A percentile compares a stretch with the other conserved stretches of the same genome.
phyloP scores from a whole-genome alignment of 768 basidiomycete species.

The Cystofilobasidium ferigula region DNA sequence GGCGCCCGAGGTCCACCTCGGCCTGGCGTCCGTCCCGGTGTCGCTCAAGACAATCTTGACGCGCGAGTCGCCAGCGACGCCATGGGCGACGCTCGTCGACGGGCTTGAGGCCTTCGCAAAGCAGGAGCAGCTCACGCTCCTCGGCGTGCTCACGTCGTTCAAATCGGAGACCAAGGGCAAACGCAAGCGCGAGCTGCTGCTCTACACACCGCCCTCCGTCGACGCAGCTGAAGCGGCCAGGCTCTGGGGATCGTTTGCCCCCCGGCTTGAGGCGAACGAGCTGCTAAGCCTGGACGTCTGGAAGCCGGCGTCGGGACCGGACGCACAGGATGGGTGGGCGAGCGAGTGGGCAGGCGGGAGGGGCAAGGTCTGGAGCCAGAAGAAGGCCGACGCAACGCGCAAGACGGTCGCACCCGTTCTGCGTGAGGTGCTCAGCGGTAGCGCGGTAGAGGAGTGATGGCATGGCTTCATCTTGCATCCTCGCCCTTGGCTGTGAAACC shows the following conservation, averaged over 20 bases:
- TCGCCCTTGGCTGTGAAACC: too few relatives aligned
- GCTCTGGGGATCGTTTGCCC: slow-evolving; percentile 30
- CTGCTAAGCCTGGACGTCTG: slow-evolving; percentile 10
- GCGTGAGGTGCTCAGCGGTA: slow-evolving; percentile 24
- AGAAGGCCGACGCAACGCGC: slow-evolving; percentile 39
- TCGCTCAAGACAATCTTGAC: slow-evolving; percentile 50
- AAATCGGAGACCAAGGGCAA: slow-evolving; percentile 40
- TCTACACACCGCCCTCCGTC: slow-evolving; percentile 36
- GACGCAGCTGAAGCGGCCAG: not conserved
- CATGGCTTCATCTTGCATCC: too few relatives aligned
- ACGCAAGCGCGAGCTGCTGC: slow-evolving; percentile 55
- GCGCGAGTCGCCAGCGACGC: slow-evolving; percentile 38
- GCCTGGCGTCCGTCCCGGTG: slow-evolving; percentile 72
- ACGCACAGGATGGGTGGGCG: slow-evolving; percentile 25
- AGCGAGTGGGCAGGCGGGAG: slow-evolving; percentile 26
- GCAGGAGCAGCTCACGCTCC: slow-evolving; percentile 52
- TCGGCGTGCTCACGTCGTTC: slow-evolving; percentile 72
- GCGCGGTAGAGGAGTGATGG: not conserved
- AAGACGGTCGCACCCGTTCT: slow-evolving; percentile 40
- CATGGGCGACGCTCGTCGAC: slow-evolving; percentile 39
- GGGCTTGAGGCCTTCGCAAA: slow-evolving; percentile 52
- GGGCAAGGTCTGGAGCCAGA: slow-evolving; percentile 40
- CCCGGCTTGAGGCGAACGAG: not conserved
- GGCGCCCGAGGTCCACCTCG: slow-evolving; percentile 42
- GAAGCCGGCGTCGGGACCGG: slow-evolving; percentile 14